A percentile compares a stretch with the other conserved stretches of the same genome.
phyloP scores from a whole-genome alignment of 2,329 filamentous ascomycete species.

The Purpureocillium takamizusanense region DNA sequence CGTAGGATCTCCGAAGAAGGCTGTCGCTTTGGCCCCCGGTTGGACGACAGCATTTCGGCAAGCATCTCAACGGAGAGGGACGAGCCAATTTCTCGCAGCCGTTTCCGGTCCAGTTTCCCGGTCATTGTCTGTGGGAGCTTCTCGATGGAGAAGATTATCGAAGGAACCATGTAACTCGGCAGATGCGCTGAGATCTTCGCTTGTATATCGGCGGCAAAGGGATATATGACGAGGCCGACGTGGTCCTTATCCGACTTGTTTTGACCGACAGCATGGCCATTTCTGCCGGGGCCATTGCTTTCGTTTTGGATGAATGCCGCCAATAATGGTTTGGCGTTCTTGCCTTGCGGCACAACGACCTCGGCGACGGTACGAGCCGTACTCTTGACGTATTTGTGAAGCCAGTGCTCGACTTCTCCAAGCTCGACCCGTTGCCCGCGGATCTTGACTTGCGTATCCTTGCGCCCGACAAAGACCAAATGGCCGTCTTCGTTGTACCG shows the following conservation, averaged over 20 bases:
- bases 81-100: background rate
- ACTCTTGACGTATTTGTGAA: slow-evolving; percentile 22
- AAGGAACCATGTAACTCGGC: slow-evolving; percentile 31
- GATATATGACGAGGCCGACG: too few species aligned
- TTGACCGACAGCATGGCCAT: background rate
- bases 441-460: slow-evolving; percentile 12
- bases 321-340: background rate
- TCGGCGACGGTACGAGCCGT: slow-evolving; percentile 16
- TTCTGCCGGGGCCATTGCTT: background rate
- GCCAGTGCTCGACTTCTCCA: slow-evolving; percentile 9
- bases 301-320: background rate
- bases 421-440: slow-evolving; percentile 13
- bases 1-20: slow-evolving; percentile 12
- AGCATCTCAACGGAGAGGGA: background rate
- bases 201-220: too few species aligned
- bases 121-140: slow-evolving; percentile 21
- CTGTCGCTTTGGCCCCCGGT: background rate
- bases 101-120: slow-evolving; percentile 4
- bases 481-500: slow-evolving; percentile 8
- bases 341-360: background rate
- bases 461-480: slow-evolving; percentile 9
- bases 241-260: background rate
- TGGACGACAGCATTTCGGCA: background rate
- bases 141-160: slow-evolving; percentile 26
- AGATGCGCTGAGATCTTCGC: slow-evolving; percentile 1